Base-by-base conservation (phyloP, 257 asterid species). In the Primulina huaijiensis region DNA sequence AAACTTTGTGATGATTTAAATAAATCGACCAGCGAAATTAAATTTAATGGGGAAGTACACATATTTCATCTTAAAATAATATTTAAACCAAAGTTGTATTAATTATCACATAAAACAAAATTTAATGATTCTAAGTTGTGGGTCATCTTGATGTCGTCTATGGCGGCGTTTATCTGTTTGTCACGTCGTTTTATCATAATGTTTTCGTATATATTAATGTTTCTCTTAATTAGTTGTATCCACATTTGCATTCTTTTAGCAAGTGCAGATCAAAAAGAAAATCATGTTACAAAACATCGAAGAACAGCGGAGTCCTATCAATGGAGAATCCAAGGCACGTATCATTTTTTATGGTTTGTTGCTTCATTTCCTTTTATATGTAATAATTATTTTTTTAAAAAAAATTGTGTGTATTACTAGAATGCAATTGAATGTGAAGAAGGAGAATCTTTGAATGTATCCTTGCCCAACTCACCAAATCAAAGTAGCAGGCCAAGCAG, bases 401-500 rank as follows among this genome's bases (percentile, higher is more conserved):
- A 35, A 35, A 7, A 35, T 35, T 7, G 40, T 35, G 10, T 38
- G 8, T 65, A 31, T 9, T 68, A 21, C 17, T 63, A 87, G 87
- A 76, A 65, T 69, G 62, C 12, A 56, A 50, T 14, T 17, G 88
- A 82, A 71, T 76, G 66, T 50, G 86, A 74, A 74, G 62, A 20
- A 61, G 78, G 46, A 74, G 90, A 85, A 76, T 64, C 77, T 29
- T 37, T 35, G 56, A 52, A 19, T 34, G 20, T 83, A 20, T 74
- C 86, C 23, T 16, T 72, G 33, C 78, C 83, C 12, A 80, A 73
- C 30, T 82, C 89, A 52, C 87, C 84, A 53, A 81, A 73, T 58
- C 89, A 82, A 46, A 75, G 57, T 75, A 88, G 85, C 82, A 85
- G 88, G 80, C 94, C 92, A 58, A 83, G 58, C 72, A 90, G 96